phyloP scores from a whole-genome alignment of 768 basidiomycete species.

The Tremella yokohamensis region DNA sequence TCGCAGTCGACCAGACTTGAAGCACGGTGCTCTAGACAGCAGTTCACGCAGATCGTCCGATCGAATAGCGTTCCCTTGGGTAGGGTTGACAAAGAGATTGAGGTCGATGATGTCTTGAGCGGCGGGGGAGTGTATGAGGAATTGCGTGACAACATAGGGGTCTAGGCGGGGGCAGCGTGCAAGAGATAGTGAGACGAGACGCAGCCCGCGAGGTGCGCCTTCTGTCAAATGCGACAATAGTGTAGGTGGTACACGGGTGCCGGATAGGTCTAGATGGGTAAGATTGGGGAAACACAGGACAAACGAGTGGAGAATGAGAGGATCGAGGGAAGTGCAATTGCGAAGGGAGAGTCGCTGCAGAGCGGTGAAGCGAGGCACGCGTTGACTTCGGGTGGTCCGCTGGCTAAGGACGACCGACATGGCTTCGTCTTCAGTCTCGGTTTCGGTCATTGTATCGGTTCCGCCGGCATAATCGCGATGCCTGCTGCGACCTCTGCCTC shows the following conservation, averaged over 20 bases:
- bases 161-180: conserved; percentile 81
- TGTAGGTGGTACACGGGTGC: conserved; percentile 45
- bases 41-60: conserved; percentile 66
- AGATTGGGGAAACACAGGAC: conserved; percentile 44
- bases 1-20: conserved; percentile 66
- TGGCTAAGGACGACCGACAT: conserved; percentile 9
- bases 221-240: conserved; percentile 56
- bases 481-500: conserved; percentile 32
- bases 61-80: conserved; percentile 72
- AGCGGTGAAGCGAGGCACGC: conserved; percentile 33
- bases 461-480: conserved; percentile 9
- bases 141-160: conserved; percentile 68
- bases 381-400: background rate
- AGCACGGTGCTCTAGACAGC: conserved; percentile 71
- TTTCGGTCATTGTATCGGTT: conserved; percentile 16
- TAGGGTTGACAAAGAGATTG: conserved; percentile 62
- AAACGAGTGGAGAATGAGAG: conserved; percentile 33
- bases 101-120: conserved; percentile 63
- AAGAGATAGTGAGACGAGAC: conserved; percentile 73
- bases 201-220: conserved; percentile 55
- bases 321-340: conserved; percentile 46
- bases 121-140: conserved; percentile 67
- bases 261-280: conserved; percentile 51
- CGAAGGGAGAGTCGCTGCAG: conserved; percentile 46
- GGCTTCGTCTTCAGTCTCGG: conserved; percentile 34